A percentile compares a stretch with the other conserved stretches of the same genome.
Conservation (phyloP, 495 filamentous ascomycete genomes). For the Tuber magnatum region DNA sequence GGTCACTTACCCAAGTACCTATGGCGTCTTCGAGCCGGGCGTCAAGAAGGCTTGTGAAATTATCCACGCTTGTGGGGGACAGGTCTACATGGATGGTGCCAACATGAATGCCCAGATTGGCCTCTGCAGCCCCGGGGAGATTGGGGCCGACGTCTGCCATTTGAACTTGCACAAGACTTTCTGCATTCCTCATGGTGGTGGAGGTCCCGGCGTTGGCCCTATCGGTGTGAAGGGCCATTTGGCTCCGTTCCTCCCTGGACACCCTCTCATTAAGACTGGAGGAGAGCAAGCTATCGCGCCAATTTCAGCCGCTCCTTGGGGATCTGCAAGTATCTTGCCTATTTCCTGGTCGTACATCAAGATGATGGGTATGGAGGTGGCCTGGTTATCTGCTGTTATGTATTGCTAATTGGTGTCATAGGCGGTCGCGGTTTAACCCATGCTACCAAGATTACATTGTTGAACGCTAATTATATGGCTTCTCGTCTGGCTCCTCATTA, state of each 20-base stretch:
- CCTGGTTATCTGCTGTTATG: slow-evolving; percentile 41
- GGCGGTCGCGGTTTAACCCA: slow-evolving; percentile 79
- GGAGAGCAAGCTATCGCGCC: slow-evolving; percentile 59
- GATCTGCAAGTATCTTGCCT: slow-evolving; percentile 86
- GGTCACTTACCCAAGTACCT: slow-evolving; percentile 97
- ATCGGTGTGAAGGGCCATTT: slow-evolving; percentile 88
- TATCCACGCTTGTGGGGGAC: slow-evolving; percentile 82
- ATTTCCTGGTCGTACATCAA: slow-evolving; percentile 98
- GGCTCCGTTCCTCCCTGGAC: slow-evolving; percentile 68
- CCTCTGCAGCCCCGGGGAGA: slow-evolving; percentile 91
- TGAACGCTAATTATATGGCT: slow-evolving; percentile 98
- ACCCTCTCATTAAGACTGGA: slow-evolving; percentile 58
- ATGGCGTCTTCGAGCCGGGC: slow-evolving; percentile 88
- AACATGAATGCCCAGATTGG: slow-evolving; percentile 99
- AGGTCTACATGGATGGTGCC: slow-evolving; percentile 98
- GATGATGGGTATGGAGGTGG: slow-evolving; percentile 60
- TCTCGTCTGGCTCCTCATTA: slow-evolving; percentile 84
- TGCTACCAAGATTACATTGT: slow-evolving; percentile 85
- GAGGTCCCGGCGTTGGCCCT: slow-evolving; percentile 89
- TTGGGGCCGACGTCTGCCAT: slow-evolving; percentile 97
- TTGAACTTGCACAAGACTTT: slow-evolving; percentile 98
- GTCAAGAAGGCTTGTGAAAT: slow-evolving; percentile 79
- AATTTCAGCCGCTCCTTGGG: slow-evolving; percentile 81
- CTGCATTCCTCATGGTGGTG: slow-evolving; percentile 96
- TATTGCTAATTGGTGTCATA: not conserved